A percentile compares a stretch with the other conserved stretches of the same genome.
Conservation (phyloP, 1,284 basidiomycete species). For the Trichosporon coremiiforme region DNA sequence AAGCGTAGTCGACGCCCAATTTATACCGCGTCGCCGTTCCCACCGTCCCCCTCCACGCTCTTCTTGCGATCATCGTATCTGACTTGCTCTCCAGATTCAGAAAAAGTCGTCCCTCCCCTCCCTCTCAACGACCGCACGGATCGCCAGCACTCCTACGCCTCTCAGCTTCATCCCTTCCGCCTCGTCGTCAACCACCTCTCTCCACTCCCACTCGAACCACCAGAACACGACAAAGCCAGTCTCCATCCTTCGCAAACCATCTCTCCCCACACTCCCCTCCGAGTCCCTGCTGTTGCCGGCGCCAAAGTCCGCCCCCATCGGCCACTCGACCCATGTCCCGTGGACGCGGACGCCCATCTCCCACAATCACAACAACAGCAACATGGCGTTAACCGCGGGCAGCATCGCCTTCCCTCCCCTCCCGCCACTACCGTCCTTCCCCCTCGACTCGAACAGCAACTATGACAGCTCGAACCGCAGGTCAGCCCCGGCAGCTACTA, state of each 20-base stretch:
- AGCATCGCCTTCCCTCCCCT: slow-evolving; percentile 28
- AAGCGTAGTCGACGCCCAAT: neutral
- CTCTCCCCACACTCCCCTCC: slow-evolving; percentile 21
- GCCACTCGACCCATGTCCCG: slow-evolving; percentile 12
- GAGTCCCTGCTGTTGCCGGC: slow-evolving; percentile 6
- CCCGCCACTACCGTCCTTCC: slow-evolving; percentile 27
- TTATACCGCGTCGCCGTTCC: neutral
- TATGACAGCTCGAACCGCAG: slow-evolving; percentile 19
- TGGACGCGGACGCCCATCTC: neutral
- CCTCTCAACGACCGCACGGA: neutral
- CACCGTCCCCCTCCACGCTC: neutral
- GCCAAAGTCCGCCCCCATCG: neutral
- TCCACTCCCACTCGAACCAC: neutral
- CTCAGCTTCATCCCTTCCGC: neutral
- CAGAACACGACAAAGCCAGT: slow-evolving; percentile 17
- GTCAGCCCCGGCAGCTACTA: slow-evolving; percentile 24
- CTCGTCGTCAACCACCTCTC: neutral
- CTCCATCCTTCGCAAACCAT: slow-evolving; percentile 31
- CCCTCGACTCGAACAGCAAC: neutral
- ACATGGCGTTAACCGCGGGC: slow-evolving; percentile 1
- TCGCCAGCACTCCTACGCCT: neutral
- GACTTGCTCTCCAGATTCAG: neutral
- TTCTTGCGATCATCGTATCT: neutral
- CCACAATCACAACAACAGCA: neutral
- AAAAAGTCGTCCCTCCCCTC: neutral